phyloP scores from a whole-genome alignment of 768 basidiomycete species.

The Agrocybe pediades region DNA sequence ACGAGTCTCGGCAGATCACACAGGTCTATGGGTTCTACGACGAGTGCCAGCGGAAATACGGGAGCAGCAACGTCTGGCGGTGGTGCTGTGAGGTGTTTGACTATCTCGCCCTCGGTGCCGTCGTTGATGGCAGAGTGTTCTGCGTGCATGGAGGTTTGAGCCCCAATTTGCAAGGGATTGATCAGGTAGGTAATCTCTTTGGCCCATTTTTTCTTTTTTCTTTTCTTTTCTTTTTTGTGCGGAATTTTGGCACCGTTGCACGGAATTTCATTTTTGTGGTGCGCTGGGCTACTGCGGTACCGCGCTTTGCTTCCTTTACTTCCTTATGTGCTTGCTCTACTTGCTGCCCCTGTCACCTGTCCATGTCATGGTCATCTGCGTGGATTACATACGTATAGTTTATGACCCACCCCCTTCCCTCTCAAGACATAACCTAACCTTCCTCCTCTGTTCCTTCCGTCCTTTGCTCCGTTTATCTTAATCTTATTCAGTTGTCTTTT shows the following conservation, averaged over 20 bases:
- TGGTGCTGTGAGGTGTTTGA: constrained; percentile 99
- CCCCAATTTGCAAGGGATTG: constrained; percentile 82
- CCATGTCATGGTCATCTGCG: neutral
- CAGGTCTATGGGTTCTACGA: constrained; percentile 96
- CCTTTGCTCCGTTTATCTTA: neutral
- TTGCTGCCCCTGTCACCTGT: neutral
- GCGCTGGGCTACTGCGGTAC: neutral
- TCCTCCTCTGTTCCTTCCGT: neutral
- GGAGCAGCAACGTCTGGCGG: constrained; percentile 91
- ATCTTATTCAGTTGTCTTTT: neutral
- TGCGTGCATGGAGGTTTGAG: constrained; percentile 97
- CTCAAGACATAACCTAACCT: no score
- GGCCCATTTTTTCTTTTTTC: neutral
- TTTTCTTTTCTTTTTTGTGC: constrained; percentile 5
- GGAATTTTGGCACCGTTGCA: neutral
- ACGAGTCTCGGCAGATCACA: constrained; percentile 96
- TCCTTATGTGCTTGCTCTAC: neutral
- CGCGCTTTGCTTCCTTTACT: neutral
- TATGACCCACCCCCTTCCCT: neutral
- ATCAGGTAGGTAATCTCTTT: constrained; percentile 64
- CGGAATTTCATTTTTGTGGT: neutral
- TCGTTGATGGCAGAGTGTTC: constrained; percentile 97
- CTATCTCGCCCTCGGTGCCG: constrained; percentile 90
- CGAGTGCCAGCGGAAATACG: constrained; percentile 96
- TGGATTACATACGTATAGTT: neutral